Conservation (phyloP, 1,284 basidiomycete species). For the Fomitopsis schrenkii region DNA sequence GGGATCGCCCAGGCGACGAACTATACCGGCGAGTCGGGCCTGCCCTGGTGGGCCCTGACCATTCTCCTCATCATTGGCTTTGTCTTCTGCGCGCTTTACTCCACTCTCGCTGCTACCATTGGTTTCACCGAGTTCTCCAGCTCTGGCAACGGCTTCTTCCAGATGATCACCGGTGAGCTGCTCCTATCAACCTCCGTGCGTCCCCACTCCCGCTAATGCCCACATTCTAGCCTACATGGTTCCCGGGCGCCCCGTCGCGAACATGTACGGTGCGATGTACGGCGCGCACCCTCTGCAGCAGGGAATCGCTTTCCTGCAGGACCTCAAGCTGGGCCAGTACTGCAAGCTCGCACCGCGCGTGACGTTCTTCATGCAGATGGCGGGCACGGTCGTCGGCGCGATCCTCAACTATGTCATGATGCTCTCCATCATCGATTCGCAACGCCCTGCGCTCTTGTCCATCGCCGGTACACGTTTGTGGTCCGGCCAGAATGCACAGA, state of each 20-base stretch:
- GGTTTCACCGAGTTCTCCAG: conserved; percentile 31
- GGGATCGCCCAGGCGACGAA: conserved; percentile 44
- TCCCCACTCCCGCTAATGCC: conserved; percentile 21
- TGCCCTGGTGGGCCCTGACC: conserved; percentile 46
- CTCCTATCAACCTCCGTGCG: not conserved
- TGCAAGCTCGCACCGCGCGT: conserved; percentile 62
- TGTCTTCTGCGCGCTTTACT: conserved; percentile 43
- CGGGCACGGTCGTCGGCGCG: conserved; percentile 33
- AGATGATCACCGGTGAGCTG: conserved; percentile 21
- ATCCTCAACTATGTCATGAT: conserved; percentile 43
- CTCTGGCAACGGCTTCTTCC: conserved; percentile 27
- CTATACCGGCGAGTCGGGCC: conserved; percentile 47
- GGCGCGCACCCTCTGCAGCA: conserved; percentile 35
- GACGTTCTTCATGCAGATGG: conserved; percentile 54
- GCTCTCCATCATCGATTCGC: conserved; percentile 42
- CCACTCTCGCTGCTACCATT: conserved; percentile 49
- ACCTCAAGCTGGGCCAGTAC: conserved; percentile 47
- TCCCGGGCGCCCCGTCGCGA: conserved; percentile 41
- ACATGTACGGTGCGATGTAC: conserved; percentile 51
- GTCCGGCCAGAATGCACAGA: conserved; percentile 53
- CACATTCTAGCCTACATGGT: conserved; percentile 30
- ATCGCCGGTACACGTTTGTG: conserved; percentile 33
- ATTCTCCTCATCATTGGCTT: conserved; percentile 48
- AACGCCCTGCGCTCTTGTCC: conserved; percentile 22
- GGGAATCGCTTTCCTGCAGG: conserved; percentile 42